Conservation (phyloP, 257 asterid species). For the Nicotiana tabacum region DNA sequence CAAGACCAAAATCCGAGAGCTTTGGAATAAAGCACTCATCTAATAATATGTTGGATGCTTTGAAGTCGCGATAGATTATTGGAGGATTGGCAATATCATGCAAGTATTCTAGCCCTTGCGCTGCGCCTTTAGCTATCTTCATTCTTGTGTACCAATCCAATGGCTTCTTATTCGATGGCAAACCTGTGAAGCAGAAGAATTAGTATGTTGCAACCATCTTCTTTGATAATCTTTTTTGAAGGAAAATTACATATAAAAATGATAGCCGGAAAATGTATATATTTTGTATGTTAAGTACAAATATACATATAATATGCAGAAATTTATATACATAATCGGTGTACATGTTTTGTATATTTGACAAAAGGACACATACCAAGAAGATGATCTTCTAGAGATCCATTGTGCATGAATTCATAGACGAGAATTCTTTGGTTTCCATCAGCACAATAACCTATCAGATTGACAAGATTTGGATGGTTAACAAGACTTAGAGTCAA, state of each 20-base stretch:
- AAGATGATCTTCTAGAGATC: slow-evolving; percentile 75
- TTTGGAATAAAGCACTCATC: slow-evolving; percentile 31
- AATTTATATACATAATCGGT: too few relatives aligned
- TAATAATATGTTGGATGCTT: slow-evolving; percentile 37
- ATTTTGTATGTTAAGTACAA: too few relatives aligned
- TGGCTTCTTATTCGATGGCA: slow-evolving; percentile 24
- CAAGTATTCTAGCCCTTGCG: slow-evolving; percentile 43
- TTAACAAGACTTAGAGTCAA: slow-evolving; percentile 61
- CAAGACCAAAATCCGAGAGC: slow-evolving; percentile 49
- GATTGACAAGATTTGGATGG: slow-evolving; percentile 69
- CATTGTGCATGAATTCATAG: slow-evolving; percentile 56
- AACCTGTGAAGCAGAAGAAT: slow-evolving; percentile 17
- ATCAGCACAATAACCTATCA: slow-evolving; percentile 84
- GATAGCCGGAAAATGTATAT: too few relatives aligned
- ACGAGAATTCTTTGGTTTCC: slow-evolving; percentile 83
- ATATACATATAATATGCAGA: too few relatives aligned
- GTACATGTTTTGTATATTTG: too few relatives aligned
- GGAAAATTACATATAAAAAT: too few relatives aligned
- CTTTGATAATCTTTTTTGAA: too few relatives aligned
- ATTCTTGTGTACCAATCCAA: slow-evolving; percentile 43
- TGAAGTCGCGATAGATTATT: slow-evolving; percentile 40
- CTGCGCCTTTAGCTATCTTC: slow-evolving; percentile 40
- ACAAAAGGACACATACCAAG: slow-evolving; percentile 32
- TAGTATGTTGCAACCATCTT: background rate
- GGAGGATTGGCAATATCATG: slow-evolving; percentile 38